Evolutionary conservation across 129 eudicot species (phyloP), one percentile per base, ranked within the genome.

Genomic region (Lonicera japonica): DNA sequence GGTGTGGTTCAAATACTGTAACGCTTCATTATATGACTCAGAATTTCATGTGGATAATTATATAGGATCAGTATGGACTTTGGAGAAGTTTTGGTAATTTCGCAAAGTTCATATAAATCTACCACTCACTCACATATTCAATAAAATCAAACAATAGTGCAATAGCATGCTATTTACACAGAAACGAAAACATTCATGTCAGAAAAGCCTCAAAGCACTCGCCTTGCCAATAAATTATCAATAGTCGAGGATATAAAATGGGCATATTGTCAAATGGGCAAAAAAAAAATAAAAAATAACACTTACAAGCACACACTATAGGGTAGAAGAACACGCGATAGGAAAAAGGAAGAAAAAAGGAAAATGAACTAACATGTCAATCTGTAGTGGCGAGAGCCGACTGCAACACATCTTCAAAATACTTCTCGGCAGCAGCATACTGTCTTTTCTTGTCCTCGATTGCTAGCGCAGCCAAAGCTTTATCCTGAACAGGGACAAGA

Each of bases 391-490:
- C 94, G 65, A 90, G 94, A 52, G 97, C 95, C 0, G 97, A 90
- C 69, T 90, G 97, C 79, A 90, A 72, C 21, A 90, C 90, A 69
- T 90, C 95, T 77, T 90, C 97, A 66, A 90, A 90, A 76, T 87
- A 80, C 86, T 90, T 90, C 67, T 90, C 95, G 25, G 95, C 94
- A 53, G 94, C 95, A 39, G 90, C 95, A 82, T 72, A 91, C 67
- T 90, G 94, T 75, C 94, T 84, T 61, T 84, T 87, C 83, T 87
- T 91, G 73, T 91, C 95, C 83, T 86, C 94, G 48, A 91, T 87
- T 14, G 97, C 97, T 61, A 87, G 76, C 51, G 95, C 95, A 64
- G 97, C 97, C 88, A 90, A 72, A 21, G 97, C 94, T 77, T 90
- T 91, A 70, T 91, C 97, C 95, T 91, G 73, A 73, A 29, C 36